These are phyloP conservation scores for Amylocarpus encephaloides DNA, from an alignment of 2,329 filamentous ascomycete genomes.

Conservation along the genomic window DNA sequence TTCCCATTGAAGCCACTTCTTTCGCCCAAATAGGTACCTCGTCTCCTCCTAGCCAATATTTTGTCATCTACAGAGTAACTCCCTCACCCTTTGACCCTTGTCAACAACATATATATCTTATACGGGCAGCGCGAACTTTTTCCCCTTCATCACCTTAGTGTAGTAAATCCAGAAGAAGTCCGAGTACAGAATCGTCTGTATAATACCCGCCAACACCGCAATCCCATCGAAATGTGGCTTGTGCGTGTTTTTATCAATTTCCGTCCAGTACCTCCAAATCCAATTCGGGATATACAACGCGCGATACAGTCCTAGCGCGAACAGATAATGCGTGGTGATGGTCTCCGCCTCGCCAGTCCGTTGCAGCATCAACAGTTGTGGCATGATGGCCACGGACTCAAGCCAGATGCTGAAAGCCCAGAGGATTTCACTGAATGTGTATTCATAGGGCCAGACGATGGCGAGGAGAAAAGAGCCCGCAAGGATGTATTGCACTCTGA, in stretches of 20 bases:
- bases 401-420: slow-evolving; percentile 99
- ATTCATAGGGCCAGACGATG: slow-evolving; percentile 78
- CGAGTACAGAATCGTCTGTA: slow-evolving; percentile 93
- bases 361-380: slow-evolving; percentile 97
- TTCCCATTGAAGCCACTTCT: not conserved
- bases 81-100: no score
- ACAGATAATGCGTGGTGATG: slow-evolving; percentile 98
- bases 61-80: no score
- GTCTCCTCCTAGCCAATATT: not conserved
- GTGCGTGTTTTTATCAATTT: slow-evolving; percentile 38
- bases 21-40: not conserved
- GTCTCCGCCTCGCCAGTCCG: slow-evolving; percentile 96
- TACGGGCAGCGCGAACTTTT: slow-evolving; percentile 81
- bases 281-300: slow-evolving; percentile 98
- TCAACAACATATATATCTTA: slow-evolving; percentile 36
- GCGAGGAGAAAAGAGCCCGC: slow-evolving; percentile 73
- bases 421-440: slow-evolving; percentile 75
- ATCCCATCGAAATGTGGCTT: slow-evolving; percentile 69
- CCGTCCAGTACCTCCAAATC: slow-evolving; percentile 83
- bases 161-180: slow-evolving; percentile 99
- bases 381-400: slow-evolving; percentile 91
- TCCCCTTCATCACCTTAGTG: slow-evolving; percentile 85
- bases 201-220: slow-evolving; percentile 77
- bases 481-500: slow-evolving; percentile 91
- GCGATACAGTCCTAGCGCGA: slow-evolving; percentile 84